These are phyloP conservation scores for Westerdykella ornata DNA, from an alignment of 2,329 filamentous ascomycete genomes.

Conservation along the genomic window DNA sequence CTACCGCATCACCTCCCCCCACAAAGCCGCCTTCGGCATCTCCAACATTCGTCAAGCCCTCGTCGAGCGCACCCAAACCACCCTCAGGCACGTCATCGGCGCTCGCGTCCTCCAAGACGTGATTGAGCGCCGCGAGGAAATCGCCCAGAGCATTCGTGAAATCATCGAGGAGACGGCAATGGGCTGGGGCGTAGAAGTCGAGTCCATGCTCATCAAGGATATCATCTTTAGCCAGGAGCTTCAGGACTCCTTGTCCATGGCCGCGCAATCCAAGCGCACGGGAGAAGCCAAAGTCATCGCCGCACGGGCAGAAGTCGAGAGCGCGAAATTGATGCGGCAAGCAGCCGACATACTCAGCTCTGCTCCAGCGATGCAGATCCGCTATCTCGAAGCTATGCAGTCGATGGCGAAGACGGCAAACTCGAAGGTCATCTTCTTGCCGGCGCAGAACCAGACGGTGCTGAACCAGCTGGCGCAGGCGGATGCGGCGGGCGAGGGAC, in stretches of 20 bases:
- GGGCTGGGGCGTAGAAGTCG: conserved; percentile 92
- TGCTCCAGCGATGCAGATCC: conserved; percentile 74
- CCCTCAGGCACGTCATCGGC: conserved; percentile 90
- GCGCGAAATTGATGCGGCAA: conserved; percentile 81
- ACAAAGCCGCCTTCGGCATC: conserved; percentile 97
- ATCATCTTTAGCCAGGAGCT: conserved; percentile 95
- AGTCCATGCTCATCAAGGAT: conserved; percentile 99
- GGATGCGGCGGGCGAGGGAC: conserved; percentile 51
- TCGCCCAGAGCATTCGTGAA: conserved; percentile 88
- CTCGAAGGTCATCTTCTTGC: conserved; percentile 76
- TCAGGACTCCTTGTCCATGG: conserved; percentile 95
- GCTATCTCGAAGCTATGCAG: conserved; percentile 96
- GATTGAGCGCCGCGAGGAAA: conserved; percentile 95
- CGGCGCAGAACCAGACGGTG: conserved; percentile 44
- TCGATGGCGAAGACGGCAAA: conserved; percentile 93
- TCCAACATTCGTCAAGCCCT: conserved; percentile 92
- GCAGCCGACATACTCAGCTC: conserved; percentile 89
- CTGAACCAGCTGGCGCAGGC: conserved; percentile 47
- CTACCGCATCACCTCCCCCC: conserved; percentile 92
- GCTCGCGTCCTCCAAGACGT: conserved; percentile 95
- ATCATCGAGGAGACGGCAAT: conserved; percentile 94
- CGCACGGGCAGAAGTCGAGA: conserved; percentile 92
- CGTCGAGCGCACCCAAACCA: conserved; percentile 95
- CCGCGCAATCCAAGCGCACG: conserved; percentile 95
- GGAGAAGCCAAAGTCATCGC: conserved; percentile 98